Evolutionary conservation across 2,329 filamentous ascomycete genomes (phyloP), one percentile per base, ranked within the genome.

Genomic region (Stemphylium vesicarium): DNA sequence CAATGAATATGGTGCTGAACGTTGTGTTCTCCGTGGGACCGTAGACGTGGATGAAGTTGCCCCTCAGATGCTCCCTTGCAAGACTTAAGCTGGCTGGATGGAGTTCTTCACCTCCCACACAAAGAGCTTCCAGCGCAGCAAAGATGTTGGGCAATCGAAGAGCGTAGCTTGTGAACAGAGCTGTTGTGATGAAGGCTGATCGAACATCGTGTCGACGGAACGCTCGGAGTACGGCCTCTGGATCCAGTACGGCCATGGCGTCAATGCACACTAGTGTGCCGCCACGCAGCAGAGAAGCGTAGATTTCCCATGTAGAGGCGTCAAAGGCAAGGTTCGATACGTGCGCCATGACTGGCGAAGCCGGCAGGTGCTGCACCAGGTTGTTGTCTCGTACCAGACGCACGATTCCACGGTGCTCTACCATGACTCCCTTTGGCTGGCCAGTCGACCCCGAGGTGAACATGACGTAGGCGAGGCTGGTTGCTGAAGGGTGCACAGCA

Each of bases 341-440:
- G 81, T 82, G 64, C 82, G 84, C 3, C 77, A 66, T 3, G 57
- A 71, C 58, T n/a, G n/a, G 8, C 56, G 45, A 8, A 2, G 69
- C 57, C 11, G 40, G 39, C 12, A 62, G 52, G n/a, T 55, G 37
- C 16, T 55, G 37, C 3, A 46, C 53, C 22, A 48, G 48, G 13
- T 53, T 59, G 31, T 82, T 39, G 2, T 45, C 24, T 13, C 16
- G 26, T 6, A 15, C 29, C 4, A 46, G 10, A 3, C 37, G 39
- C 1, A 44, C 82, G 8, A 89, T 74, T 1, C 83, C 81, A 0
- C 77, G 75, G 61, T 89, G 87, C 8, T 83, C 84, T 52, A 87
- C 83, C 33, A 86, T 83, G 12, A 86, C 82, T 2, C 84, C 85
- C 50, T 85, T 84, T 0, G 84, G 82, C 45, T 78, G 79, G 45